These are phyloP conservation scores for Fusarium sp. DNA, from an alignment of 2,329 filamentous ascomycete genomes.

Conservation along the genomic window DNA sequence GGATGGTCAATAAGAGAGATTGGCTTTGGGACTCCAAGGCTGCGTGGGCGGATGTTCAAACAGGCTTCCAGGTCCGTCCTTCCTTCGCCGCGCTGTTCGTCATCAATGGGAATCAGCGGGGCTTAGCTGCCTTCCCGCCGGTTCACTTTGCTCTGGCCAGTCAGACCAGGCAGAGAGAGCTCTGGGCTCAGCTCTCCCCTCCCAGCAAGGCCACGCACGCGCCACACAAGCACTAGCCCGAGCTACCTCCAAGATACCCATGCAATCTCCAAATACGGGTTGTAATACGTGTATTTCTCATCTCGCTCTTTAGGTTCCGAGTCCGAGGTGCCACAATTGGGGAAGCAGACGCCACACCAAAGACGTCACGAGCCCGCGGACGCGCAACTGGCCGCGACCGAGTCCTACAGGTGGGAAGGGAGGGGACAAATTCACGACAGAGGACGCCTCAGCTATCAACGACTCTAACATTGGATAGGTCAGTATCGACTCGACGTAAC, in stretches of 20 bases:
- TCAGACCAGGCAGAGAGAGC: neutral
- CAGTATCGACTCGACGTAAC: neutral
- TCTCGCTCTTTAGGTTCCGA: neutral
- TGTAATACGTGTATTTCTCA: neutral
- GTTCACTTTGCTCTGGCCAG: neutral
- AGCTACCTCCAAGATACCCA: neutral
- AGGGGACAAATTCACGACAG: neutral
- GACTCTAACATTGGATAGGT: neutral
- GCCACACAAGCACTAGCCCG: constrained; percentile 18
- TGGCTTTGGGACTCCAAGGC: neutral
- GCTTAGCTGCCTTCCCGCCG: constrained; percentile 29
- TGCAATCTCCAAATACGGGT: neutral
- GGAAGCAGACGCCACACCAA: neutral
- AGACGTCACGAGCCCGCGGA: constrained; percentile 8
- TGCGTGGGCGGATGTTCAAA: constrained; percentile 15
- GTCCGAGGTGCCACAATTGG: constrained; percentile 9
- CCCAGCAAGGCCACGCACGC: constrained; percentile 26
- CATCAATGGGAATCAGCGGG: constrained; percentile 36
- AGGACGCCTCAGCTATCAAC: neutral
- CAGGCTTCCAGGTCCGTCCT: constrained; percentile 15
- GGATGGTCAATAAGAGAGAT: neutral
- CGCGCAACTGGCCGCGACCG: constrained; percentile 3
- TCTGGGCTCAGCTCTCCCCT: constrained; percentile 13
- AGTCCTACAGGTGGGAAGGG: neutral
- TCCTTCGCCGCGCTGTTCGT: constrained; percentile 29